These are phyloP conservation scores for Isoetes taiwanensis DNA, from an alignment of 75 land plant genomes.

Conservation along the genomic window DNA sequence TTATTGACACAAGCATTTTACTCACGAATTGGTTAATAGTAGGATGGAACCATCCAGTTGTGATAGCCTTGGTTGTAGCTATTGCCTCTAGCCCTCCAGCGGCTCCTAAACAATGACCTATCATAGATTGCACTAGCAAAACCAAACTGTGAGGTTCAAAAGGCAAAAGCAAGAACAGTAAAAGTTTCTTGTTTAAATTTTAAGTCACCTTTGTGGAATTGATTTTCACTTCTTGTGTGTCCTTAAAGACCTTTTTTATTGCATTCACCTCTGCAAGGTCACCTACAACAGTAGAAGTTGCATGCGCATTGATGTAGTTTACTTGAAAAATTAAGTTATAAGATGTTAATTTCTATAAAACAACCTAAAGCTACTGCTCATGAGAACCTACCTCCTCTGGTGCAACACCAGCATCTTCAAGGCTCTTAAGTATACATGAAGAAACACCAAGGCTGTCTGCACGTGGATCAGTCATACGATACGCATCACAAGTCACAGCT, in stretches of 20 bases:
- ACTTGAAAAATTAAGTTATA: background rate
- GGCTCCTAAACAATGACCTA: conserved; percentile 4
- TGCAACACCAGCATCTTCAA: conserved; percentile 2
- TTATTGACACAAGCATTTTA: no score
- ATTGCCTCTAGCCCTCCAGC: conserved; percentile 6
- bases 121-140: conserved; percentile 2
- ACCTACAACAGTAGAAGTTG: background rate
- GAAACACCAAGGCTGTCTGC: conserved; percentile 1
- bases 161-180: no score
- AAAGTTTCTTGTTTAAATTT: no score
- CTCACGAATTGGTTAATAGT: conserved; percentile 8
- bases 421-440: background rate
- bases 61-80: background rate
- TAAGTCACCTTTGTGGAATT: background rate
- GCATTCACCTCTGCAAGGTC: conserved; percentile 1
- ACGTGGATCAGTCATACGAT: conserved; percentile 2
- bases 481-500: conserved; percentile 1
- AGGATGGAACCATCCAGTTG: conserved; percentile 3
- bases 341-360: background rate
- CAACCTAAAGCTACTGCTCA: background rate
- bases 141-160: background rate
- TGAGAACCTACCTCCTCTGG: background rate
- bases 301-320: conserved; percentile 9
- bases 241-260: background rate
- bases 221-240: background rate